phyloP scores from a whole-genome alignment of 345 rosid genomes.

The Trapa incisa region DNA sequence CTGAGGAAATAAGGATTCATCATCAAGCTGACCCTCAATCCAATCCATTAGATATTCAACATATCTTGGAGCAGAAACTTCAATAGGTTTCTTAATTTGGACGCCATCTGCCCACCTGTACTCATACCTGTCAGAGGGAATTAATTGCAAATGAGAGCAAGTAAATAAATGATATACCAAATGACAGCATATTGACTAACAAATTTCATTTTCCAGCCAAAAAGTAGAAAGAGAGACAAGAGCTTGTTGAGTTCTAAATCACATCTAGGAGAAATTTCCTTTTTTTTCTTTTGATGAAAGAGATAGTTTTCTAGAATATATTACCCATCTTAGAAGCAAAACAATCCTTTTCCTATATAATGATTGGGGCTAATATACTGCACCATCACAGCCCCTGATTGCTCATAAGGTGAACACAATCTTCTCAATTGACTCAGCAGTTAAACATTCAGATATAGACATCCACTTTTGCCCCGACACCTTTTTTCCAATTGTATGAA shows the following conservation, averaged over 20 bases:
- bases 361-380: not conserved
- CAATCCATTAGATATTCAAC: constrained; percentile 98
- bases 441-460: not conserved
- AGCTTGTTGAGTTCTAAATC: too few species aligned
- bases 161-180: not conserved
- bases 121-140: constrained; percentile 55
- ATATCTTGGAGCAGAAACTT: constrained; percentile 98
- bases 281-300: not conserved
- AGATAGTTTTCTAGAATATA: not conserved
- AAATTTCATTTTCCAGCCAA: not conserved
- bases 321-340: not conserved
- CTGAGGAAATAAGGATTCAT: constrained; percentile 92
- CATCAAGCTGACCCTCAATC: constrained; percentile 95
- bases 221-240: too few species aligned
- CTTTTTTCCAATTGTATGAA: not conserved
- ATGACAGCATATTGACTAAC: not conserved
- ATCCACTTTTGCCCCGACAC: not conserved
- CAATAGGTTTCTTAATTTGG: constrained; percentile 96
- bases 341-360: not conserved
- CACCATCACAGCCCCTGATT: not conserved
- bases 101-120: constrained; percentile 99
- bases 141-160: not conserved
- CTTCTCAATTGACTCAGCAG: not conserved
- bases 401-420: not conserved
- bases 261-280: too few species aligned